phyloP scores from a whole-genome alignment of 2,329 filamentous ascomycete species.

The Clonostachys rosea region DNA sequence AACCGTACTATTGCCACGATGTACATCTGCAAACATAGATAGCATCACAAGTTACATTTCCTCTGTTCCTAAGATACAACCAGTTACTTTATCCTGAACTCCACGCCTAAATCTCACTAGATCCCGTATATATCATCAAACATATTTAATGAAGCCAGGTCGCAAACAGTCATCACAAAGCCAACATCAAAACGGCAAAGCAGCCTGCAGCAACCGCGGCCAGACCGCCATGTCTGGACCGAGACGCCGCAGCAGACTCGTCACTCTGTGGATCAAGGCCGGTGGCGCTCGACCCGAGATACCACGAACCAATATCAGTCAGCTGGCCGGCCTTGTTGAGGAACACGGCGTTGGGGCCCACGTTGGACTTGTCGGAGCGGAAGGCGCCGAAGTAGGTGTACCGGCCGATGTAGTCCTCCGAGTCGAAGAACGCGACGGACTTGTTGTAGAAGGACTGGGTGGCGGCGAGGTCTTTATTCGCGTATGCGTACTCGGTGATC shows the following conservation, averaged over 20 bases:
- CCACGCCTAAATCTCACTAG: too few species aligned
- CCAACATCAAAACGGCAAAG: neutral
- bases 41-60: too few species aligned
- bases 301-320: conserved; percentile 74
- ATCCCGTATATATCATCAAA: too few species aligned
- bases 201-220: neutral
- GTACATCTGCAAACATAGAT: too few species aligned
- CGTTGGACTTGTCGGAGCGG: conserved; percentile 63
- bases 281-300: conserved; percentile 54
- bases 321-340: conserved; percentile 62
- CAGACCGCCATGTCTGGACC: neutral
- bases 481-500: conserved; percentile 73
- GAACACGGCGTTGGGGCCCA: conserved; percentile 69
- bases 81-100: too few species aligned
- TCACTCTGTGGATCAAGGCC: conserved; percentile 29
- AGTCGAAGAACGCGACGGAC: conserved; percentile 62
- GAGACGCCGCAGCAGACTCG: neutral
- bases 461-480: conserved; percentile 46
- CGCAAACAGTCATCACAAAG: too few species aligned
- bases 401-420: conserved; percentile 47
- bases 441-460: conserved; percentile 67
- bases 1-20: too few species aligned
- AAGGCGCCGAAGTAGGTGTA: conserved; percentile 79
- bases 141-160: too few species aligned
- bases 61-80: too few species aligned